A percentile compares a stretch with the other conserved stretches of the same genome.
These are phyloP conservation scores for Endocalyx cinctus DNA, from an alignment of 2,329 filamentous ascomycete species.

Conservation along the genomic window DNA sequence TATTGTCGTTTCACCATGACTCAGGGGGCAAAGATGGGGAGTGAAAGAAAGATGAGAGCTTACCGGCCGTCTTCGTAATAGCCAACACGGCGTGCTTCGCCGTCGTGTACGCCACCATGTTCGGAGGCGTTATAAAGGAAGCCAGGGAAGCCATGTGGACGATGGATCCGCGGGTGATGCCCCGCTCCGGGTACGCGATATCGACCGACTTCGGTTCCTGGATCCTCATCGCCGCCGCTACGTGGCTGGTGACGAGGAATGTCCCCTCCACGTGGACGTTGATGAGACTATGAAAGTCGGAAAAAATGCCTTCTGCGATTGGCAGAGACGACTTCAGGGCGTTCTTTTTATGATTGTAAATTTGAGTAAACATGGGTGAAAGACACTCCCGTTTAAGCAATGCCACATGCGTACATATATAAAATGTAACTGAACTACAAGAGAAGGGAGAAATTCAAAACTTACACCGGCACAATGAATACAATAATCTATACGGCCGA, in stretches of 20 bases:
- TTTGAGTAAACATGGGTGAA: background rate
- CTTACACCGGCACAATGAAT: constrained; percentile 15
- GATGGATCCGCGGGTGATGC: constrained; percentile 7
- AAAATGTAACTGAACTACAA: background rate
- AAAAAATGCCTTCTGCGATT: background rate
- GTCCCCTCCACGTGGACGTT: constrained; percentile 9
- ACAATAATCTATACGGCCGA: constrained; percentile 15
- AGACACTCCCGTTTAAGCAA: too few species aligned
- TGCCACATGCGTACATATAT: too few species aligned
- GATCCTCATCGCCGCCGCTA: constrained; percentile 7
- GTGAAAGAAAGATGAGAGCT: too few species aligned
- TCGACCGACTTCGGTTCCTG: constrained; percentile 5
- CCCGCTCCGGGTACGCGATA: background rate
- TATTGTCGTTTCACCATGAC: too few species aligned
- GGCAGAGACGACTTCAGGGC: background rate
- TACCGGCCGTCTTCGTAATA: constrained; percentile 5
- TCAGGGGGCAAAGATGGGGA: too few species aligned
- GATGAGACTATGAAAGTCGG: constrained; percentile 6
- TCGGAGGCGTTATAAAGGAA: constrained; percentile 2
- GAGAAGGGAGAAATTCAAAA: background rate
- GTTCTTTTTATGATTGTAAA: background rate
- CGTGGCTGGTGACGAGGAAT: constrained; percentile 6
- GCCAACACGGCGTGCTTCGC: constrained; percentile 9
- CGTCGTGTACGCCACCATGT: constrained; percentile 9
- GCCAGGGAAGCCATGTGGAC: constrained; percentile 10